phyloP scores from a whole-genome alignment of 441 rosid species.

The Euphorbia corollata region DNA sequence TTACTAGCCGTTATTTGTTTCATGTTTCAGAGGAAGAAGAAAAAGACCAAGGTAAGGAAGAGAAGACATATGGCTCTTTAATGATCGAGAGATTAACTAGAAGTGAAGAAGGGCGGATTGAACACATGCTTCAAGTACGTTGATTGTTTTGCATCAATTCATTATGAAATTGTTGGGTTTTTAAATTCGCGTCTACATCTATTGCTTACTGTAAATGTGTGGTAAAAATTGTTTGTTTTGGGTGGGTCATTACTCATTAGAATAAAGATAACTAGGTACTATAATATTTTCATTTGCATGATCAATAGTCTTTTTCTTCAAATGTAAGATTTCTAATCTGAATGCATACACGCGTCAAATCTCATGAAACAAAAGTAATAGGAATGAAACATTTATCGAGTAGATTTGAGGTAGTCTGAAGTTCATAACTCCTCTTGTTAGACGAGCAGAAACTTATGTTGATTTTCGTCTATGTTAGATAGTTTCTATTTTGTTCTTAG shows the following conservation, averaged over 20 bases:
- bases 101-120: conserved; percentile 71
- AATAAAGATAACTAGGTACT: too few relatives aligned
- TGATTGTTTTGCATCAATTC: background rate
- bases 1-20: background rate
- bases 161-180: background rate
- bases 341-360: background rate
- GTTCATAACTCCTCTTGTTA: background rate
- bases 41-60: conserved; percentile 41
- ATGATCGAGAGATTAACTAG: conserved; percentile 81
- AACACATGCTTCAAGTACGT: conserved; percentile 80
- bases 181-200: background rate
- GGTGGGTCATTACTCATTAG: too few relatives aligned
- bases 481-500: too few relatives aligned
- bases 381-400: too few relatives aligned
- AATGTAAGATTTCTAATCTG: background rate
- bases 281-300: too few relatives aligned
- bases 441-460: background rate
- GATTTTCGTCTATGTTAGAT: too few relatives aligned
- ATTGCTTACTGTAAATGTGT: conserved; percentile 1
- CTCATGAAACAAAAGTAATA: too few relatives aligned
- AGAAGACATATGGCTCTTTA: conserved; percentile 58
- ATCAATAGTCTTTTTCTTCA: too few relatives aligned
- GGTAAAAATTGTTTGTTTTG: background rate
- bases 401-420: background rate
- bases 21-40: conserved; percentile 42